These are phyloP conservation scores for Jatropha multifida DNA, from an alignment of 441 rosid species.

Conservation along the genomic window DNA sequence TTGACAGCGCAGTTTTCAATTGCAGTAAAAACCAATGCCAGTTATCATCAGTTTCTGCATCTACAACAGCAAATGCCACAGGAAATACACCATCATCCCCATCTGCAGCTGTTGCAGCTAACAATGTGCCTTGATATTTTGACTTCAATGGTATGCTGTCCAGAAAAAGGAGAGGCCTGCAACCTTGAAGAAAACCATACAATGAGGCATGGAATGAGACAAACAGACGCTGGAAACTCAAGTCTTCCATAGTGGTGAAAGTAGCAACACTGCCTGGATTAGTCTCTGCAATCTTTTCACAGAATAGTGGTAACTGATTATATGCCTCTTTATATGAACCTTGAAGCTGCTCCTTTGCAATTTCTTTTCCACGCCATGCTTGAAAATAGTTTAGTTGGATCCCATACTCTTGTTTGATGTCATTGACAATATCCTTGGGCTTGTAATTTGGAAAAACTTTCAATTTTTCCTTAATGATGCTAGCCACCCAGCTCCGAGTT, in stretches of 20 bases:
- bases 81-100: conserved; percentile 82
- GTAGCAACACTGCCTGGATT: conserved; percentile 89
- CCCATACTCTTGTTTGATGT: conserved; percentile 83
- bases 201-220: conserved; percentile 80
- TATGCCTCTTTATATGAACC: conserved; percentile 92
- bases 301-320: conserved; percentile 71
- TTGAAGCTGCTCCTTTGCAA: conserved; percentile 89
- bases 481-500: conserved; percentile 92
- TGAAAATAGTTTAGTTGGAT: conserved; percentile 87
- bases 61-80: conserved; percentile 80
- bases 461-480: conserved; percentile 88
- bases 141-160: conserved; percentile 77
- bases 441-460: conserved; percentile 76
- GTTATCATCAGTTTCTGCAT: conserved; percentile 68
- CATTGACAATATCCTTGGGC: conserved; percentile 87
- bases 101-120: conserved; percentile 85
- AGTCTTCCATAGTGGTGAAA: conserved; percentile 81
- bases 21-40: conserved; percentile 96
- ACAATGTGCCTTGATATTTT: conserved; percentile 77
- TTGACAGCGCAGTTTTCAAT: conserved; percentile 61
- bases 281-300: conserved; percentile 78
- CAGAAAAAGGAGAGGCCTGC: conserved; percentile 87
- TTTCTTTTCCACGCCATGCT: conserved; percentile 97
- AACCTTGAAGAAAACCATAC: conserved; percentile 73
- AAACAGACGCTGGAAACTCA: conserved; percentile 85